Conservation (phyloP, 148 eudicot species). For the Drosera capensis region DNA sequence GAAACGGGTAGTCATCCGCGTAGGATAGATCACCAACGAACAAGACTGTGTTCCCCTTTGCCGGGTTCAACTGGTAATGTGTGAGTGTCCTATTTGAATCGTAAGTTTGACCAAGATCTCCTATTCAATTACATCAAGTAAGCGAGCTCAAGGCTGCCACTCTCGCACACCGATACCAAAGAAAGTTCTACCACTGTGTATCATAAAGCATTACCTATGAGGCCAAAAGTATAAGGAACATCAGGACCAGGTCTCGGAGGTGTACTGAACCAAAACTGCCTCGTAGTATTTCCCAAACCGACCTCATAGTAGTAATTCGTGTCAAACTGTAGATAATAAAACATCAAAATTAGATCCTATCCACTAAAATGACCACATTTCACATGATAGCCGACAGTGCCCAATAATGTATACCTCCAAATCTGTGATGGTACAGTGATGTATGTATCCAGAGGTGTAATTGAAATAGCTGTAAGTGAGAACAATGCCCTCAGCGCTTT, state of each 20-base stretch:
- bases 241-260: conserved; percentile 69
- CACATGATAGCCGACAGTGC: not conserved
- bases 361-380: not conserved
- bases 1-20: conserved; percentile 51
- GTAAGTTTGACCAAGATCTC: conserved; percentile 71
- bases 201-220: conserved; percentile 44
- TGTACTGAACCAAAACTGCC: conserved; percentile 68
- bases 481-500: conserved; percentile 26
- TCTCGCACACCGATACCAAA: not conserved
- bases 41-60: conserved; percentile 44
- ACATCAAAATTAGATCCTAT: conserved; percentile 1
- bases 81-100: conserved; percentile 60
- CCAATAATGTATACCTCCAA: conserved; percentile 39
- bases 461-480: conserved; percentile 48
- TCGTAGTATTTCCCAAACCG: conserved; percentile 32
- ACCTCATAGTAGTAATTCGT: conserved; percentile 65
- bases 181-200: not conserved
- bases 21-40: conserved; percentile 76
- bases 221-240: conserved; percentile 79
- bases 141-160: not conserved
- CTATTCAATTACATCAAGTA: conserved; percentile 18
- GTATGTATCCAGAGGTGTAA: conserved; percentile 72
- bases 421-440: conserved; percentile 53
- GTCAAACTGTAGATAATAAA: conserved; percentile 33
- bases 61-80: conserved; percentile 56